Base-by-base conservation (phyloP, 2,329 filamentous ascomycete genomes). In the Colletotrichum noveboracense region DNA sequence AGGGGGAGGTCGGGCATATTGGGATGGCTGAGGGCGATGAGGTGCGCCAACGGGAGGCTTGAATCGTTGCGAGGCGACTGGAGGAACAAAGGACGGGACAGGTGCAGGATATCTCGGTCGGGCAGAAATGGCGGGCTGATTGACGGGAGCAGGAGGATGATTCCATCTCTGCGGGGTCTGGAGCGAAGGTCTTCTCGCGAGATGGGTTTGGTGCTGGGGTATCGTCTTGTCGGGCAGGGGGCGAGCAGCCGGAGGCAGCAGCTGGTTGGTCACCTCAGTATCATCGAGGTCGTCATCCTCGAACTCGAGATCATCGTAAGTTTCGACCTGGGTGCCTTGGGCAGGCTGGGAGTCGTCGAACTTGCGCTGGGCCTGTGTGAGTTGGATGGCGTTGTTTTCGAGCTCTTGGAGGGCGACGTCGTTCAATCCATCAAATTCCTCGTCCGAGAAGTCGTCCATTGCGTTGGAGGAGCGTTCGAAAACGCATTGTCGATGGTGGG, bases 361-460 rank as follows among this genome's bases (percentile, higher is more conserved):
- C 78, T 70, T 84, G 82, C 28, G 80, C 69, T 81, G 86, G 38
- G 85, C 87, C 78, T 92, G 91, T 6, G 92, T 93, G 78, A 88
- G 88, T 78, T 90, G 89, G 77, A 93, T 91, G 52, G 92, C 92
- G 80, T 90, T 89, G 79, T 90, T 89, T 80, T 94, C 92, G 77
- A 94, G 89, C 80, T 93, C 91, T 79, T 91, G 87, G 5, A 94
- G 85, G 62, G 87, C 86, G 77, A 89, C 88, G 77, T 89, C 87
- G 77, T 91, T 90, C 56, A 94, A 84, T 55, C 89, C 87, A 81
- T 94, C 91, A 78, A 94, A 87, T 76, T 88, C 91, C 80, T 93
- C 92, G 81, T 93, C 92, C 75, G 88, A 91, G 81, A 92, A 93
- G 76, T 91, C 89, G 84, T 92, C 91, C 85, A 89, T 89, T 66